Evolutionary conservation across 805 yeast genomes (phyloP).

Genomic region (Teunomyces barrocoloradensis): DNA sequence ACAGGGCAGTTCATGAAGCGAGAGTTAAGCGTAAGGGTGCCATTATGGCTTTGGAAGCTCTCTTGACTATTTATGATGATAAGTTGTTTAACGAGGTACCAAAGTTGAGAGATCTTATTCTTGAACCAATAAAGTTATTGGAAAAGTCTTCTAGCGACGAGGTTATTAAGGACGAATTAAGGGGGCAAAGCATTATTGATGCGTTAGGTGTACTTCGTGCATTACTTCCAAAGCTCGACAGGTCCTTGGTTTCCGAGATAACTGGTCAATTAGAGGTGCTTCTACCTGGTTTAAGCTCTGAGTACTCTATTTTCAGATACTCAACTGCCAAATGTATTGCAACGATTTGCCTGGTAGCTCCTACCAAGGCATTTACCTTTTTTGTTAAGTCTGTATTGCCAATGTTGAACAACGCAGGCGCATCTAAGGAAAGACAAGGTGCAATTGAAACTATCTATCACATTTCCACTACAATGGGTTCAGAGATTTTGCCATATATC

Average conservation of each 20-base stretch:
- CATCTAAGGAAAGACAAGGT: constrained; percentile 78
- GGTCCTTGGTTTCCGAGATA: constrained; percentile 48
- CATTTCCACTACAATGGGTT: constrained; percentile 79
- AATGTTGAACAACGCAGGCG: constrained; percentile 72
- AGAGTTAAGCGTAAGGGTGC: constrained; percentile 85
- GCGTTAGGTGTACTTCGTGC: constrained; percentile 80
- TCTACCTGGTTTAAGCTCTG: constrained; percentile 60
- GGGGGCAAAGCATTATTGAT: constrained; percentile 83
- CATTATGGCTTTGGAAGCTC: constrained; percentile 57
- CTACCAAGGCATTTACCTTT: constrained; percentile 70
- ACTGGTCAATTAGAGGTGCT: constrained; percentile 39
- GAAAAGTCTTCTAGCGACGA: constrained; percentile 21
- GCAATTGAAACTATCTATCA: constrained; percentile 90
- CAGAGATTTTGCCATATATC: constrained; percentile 87
- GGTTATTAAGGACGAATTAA: constrained; percentile 38
- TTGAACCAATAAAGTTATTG: constrained; percentile 57
- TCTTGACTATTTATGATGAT: constrained; percentile 53
- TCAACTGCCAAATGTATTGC: constrained; percentile 90
- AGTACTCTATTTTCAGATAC: constrained; percentile 81
- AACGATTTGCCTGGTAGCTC: constrained; percentile 64
- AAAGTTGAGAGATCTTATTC: constrained; percentile 60
- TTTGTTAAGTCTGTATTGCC: constrained; percentile 80
- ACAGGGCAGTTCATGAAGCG: constrained; percentile 68
- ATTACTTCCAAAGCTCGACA: constrained; percentile 59
- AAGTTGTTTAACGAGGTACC: constrained; percentile 61